Conservation (phyloP, 345 rosid species). For the Fremontodendron californicum region DNA sequence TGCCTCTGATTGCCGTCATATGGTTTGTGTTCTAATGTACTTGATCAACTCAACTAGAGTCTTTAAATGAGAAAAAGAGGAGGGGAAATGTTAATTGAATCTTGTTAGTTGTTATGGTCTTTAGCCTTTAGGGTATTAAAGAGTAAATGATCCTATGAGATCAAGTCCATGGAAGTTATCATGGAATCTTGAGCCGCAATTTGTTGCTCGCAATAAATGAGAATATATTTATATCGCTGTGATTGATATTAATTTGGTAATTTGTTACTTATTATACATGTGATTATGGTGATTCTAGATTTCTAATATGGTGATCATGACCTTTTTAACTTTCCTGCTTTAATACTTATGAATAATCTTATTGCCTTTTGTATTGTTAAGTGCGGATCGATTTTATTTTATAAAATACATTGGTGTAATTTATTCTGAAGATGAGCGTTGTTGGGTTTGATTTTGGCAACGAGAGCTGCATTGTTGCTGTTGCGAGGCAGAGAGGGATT, state of each 20-base stretch:
- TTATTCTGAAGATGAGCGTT: conserved; percentile 66
- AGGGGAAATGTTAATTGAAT: neutral
- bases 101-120: neutral
- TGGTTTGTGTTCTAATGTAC: neutral
- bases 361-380: neutral
- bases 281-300: neutral
- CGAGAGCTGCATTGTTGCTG: conserved; percentile 92
- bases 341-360: neutral
- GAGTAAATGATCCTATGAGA: neutral
- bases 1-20: neutral
- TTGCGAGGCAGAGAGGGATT: conserved; percentile 96
- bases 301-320: neutral
- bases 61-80: neutral
- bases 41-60: neutral
- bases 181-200: neutral
- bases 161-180: neutral
- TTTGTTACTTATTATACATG: neutral
- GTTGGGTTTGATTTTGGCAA: conserved; percentile 97
- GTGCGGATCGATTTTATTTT: conserved; percentile 5
- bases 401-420: neutral
- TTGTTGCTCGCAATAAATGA: neutral
- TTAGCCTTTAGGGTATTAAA: neutral
- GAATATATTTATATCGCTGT: neutral
- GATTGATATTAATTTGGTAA: neutral
- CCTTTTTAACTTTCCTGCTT: neutral